Conservation (phyloP, 352 stramenopile genomes). For the Phytophthora pinifolia region DNA sequence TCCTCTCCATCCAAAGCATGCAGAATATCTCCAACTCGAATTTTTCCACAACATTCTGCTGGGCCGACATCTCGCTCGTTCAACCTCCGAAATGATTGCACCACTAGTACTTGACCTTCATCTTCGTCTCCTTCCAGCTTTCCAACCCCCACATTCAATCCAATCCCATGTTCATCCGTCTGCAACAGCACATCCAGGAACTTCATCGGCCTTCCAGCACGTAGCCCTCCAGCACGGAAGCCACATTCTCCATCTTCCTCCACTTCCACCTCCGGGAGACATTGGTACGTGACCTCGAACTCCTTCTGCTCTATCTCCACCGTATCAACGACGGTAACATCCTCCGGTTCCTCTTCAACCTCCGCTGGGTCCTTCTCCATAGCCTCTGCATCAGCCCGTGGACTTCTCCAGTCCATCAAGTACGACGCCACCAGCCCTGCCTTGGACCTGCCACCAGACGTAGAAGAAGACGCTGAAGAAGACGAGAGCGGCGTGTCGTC, state of each 20-base stretch:
- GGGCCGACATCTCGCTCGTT: constrained; percentile 41
- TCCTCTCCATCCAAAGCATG: constrained; percentile 42
- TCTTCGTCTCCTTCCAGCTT: neutral
- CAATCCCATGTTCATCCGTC: constrained; percentile 43
- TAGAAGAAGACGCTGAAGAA: constrained; percentile 9
- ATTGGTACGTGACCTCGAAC: constrained; percentile 22
- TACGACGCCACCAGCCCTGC: constrained; percentile 41
- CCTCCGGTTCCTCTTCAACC: constrained; percentile 20
- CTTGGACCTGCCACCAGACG: constrained; percentile 12
- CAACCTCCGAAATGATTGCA: constrained; percentile 49
- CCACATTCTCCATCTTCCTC: neutral
- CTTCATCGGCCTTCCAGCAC: constrained; percentile 10
- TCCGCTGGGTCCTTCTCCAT: constrained; percentile 5
- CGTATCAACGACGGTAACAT: neutral
- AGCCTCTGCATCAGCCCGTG: neutral
- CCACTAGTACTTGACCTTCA: constrained; percentile 17
- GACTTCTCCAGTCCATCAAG: constrained; percentile 34
- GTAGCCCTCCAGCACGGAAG: neutral
- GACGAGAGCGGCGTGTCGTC: constrained; percentile 1
- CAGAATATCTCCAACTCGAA: constrained; percentile 45
- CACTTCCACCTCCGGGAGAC: constrained; percentile 19
- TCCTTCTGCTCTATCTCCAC: constrained; percentile 3
- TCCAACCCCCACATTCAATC: constrained; percentile 36
- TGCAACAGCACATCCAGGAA: constrained; percentile 56
- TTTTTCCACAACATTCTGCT: constrained; percentile 46